These are phyloP conservation scores for Amborella trichopoda DNA, from an alignment of 164 flowering plant species.

Conservation along the genomic window DNA sequence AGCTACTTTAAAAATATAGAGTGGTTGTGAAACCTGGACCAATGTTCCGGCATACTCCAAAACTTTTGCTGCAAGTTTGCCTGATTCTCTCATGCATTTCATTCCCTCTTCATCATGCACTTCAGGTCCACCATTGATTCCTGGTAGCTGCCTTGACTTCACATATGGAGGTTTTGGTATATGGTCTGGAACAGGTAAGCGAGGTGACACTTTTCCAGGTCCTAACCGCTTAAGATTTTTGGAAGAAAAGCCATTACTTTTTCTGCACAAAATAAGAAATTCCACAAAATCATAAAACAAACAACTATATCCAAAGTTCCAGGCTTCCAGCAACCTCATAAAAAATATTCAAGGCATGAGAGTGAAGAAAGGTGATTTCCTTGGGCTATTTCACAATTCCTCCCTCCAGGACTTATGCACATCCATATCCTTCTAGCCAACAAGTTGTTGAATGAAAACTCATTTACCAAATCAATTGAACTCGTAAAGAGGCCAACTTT, in stretches of 20 bases:
- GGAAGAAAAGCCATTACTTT: conserved; percentile 10
- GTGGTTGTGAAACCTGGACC: conserved; percentile 81
- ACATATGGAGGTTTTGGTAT: conserved; percentile 79
- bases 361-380: no score
- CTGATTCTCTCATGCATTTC: conserved; percentile 90
- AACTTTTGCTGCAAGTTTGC: conserved; percentile 90
- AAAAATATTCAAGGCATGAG: no score
- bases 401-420: no score
- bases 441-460: no score
- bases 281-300: no score
- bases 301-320: no score
- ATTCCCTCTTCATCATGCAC: conserved; percentile 78
- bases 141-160: conserved; percentile 38
- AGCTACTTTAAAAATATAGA: no score
- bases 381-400: no score
- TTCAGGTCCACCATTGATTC: conserved; percentile 64
- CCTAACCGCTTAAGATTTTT: conserved; percentile 44
- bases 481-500: no score
- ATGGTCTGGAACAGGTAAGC: conserved; percentile 66
- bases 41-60: conserved; percentile 88
- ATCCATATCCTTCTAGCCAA: no score
- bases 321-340: no score
- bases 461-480: no score
- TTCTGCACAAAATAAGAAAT: conserved; percentile 22
- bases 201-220: conserved; percentile 84